These are phyloP conservation scores for Beta vulgaris DNA, from an alignment of 148 eudicot genomes.

Conservation along the genomic window DNA sequence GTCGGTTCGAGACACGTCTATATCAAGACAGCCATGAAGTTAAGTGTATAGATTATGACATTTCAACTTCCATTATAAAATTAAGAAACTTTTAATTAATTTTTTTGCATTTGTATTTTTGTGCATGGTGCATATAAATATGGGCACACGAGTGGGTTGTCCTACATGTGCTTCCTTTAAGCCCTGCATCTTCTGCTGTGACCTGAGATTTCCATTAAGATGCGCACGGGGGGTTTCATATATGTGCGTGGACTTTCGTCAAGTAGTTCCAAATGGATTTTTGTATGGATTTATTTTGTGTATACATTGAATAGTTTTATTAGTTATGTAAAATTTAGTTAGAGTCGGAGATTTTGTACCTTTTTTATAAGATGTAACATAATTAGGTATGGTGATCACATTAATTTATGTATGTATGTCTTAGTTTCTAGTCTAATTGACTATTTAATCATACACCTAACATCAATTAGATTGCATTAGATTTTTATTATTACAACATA, in stretches of 20 bases:
- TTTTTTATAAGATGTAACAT: background rate
- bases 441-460: too few relatives aligned
- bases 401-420: too few relatives aligned
- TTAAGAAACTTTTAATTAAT: too few relatives aligned
- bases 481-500: too few relatives aligned
- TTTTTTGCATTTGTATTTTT: background rate
- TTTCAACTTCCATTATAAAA: background rate
- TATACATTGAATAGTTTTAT: constrained; percentile 7
- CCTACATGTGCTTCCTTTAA: constrained; percentile 17
- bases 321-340: background rate
- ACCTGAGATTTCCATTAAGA: constrained; percentile 12
- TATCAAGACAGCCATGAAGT: constrained; percentile 7
- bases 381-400: background rate
- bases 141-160: constrained; percentile 32
- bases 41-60: constrained; percentile 17
- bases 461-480: too few relatives aligned
- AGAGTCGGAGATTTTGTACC: background rate
- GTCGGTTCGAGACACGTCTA: constrained; percentile 19
- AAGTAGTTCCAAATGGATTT: background rate
- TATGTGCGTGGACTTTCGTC: background rate
- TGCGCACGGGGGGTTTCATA: constrained; percentile 23
- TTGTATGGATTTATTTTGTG: background rate
- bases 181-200: constrained; percentile 2
- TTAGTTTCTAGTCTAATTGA: too few relatives aligned
- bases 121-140: background rate